Conservation (phyloP, 495 filamentous ascomycete genomes). For the Tuber microsphaerosporum region DNA sequence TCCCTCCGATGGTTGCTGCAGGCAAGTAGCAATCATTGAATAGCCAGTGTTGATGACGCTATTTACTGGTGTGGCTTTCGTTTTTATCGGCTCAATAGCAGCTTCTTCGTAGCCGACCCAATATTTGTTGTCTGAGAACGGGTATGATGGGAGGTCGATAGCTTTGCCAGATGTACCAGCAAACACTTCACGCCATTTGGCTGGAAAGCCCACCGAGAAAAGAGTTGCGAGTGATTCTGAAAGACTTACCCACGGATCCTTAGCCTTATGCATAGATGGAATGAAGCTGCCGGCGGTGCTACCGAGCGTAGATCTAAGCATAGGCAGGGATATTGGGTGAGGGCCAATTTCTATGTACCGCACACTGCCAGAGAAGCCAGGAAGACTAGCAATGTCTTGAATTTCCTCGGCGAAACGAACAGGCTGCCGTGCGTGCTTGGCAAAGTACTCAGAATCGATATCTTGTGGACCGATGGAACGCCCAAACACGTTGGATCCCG, state of each 20-base stretch:
- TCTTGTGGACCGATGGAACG: slow-evolving; percentile 49
- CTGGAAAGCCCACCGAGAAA: slow-evolving; percentile 57
- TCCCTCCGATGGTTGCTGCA: slow-evolving; percentile 42
- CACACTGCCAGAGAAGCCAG: slow-evolving; percentile 50
- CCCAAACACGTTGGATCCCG: slow-evolving; percentile 52
- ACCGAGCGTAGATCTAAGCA: slow-evolving; percentile 63
- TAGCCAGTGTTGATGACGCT: slow-evolving; percentile 25
- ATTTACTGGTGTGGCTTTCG: slow-evolving; percentile 40
- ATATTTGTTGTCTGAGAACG: slow-evolving; percentile 73
- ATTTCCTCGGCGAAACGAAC: slow-evolving; percentile 59
- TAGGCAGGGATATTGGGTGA: slow-evolving; percentile 60
- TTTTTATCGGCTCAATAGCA: slow-evolving; percentile 24
- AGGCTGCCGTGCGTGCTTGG: slow-evolving; percentile 59
- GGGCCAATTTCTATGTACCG: slow-evolving; percentile 64
- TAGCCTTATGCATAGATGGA: slow-evolving; percentile 53
- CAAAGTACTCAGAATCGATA: slow-evolving; percentile 58
- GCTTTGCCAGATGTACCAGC: slow-evolving; percentile 60
- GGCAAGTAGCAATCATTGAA: slow-evolving; percentile 44
- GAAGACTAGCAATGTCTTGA: slow-evolving; percentile 23
- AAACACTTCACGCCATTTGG: slow-evolving; percentile 76
- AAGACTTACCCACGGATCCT: slow-evolving; percentile 60
- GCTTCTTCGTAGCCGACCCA: slow-evolving; percentile 68
- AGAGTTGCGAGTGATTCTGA: slow-evolving; percentile 54
- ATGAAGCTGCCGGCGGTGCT: slow-evolving; percentile 49
- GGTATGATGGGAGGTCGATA: slow-evolving; percentile 64